Evolutionary conservation across 305 asterid species (phyloP).

Genomic region (Stenogyne calaminthoides): DNA sequence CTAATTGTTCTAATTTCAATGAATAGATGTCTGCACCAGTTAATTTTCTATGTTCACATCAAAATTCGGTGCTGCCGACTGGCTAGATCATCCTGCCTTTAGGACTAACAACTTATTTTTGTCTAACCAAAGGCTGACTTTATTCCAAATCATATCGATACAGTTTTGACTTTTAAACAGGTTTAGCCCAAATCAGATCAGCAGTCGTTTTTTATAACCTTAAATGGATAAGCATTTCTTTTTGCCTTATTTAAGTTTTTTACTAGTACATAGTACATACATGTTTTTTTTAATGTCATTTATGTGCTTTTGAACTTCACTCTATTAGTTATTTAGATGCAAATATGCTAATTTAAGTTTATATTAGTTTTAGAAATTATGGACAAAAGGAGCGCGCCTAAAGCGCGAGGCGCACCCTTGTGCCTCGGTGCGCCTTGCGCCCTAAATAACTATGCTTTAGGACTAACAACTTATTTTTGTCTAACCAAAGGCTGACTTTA

Average conservation of each 20-base stretch:
- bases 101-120: background rate
- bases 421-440: no score
- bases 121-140: background rate
- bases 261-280: no score
- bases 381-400: no score
- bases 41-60: background rate
- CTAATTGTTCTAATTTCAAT: background rate
- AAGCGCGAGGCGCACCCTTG: no score
- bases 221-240: background rate
- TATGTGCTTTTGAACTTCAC: no score
- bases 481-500: background rate
- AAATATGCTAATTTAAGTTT: no score
- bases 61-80: background rate
- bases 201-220: background rate
- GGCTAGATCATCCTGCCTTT: background rate
- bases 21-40: background rate
- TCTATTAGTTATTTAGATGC: no score
- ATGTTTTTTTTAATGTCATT: no score
- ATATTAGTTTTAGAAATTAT: no score
- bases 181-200: conserved; percentile 1
- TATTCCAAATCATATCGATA: background rate
- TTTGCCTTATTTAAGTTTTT: no score
- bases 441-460: no score
- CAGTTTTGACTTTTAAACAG: background rate
- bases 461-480: no score